Conservation (phyloP, 2,329 filamentous ascomycete species). For the Calonectria ilicicola region DNA sequence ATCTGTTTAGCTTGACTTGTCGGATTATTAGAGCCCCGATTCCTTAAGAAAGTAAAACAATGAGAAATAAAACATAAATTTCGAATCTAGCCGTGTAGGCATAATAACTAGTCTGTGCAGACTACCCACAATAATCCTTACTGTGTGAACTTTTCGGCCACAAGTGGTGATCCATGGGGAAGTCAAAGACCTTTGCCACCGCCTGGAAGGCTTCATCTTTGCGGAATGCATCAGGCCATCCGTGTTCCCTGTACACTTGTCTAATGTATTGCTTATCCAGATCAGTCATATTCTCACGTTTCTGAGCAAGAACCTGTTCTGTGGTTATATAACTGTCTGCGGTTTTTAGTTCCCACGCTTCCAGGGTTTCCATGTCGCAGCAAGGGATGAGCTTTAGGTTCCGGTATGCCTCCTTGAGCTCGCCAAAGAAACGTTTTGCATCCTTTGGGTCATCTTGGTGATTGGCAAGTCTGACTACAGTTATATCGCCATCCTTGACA, state of each 20-base stretch:
- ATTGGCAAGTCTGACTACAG: neutral
- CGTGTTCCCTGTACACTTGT: slow-evolving; percentile 46
- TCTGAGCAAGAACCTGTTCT: slow-evolving; percentile 30
- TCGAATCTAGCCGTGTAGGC: no score
- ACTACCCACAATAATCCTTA: no score
- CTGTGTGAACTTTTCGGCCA: neutral
- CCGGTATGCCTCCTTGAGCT: slow-evolving; percentile 41
- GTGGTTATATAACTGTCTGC: slow-evolving; percentile 15
- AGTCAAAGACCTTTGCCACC: neutral
- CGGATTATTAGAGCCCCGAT: no score
- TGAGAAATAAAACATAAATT: no score
- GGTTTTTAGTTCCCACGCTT: slow-evolving; percentile 12
- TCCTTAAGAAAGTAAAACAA: no score
- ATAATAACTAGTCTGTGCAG: no score
- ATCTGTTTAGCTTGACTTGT: no score
- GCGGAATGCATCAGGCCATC: slow-evolving; percentile 48
- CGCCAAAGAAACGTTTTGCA: slow-evolving; percentile 37
- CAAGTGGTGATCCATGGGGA: neutral
- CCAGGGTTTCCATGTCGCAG: slow-evolving; percentile 15
- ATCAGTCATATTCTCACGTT: slow-evolving; percentile 21
- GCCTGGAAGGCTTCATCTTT: slow-evolving; percentile 37
- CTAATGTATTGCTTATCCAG: slow-evolving; percentile 31
- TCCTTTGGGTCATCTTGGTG: neutral
- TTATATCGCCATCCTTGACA: slow-evolving; percentile 24
- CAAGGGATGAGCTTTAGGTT: slow-evolving; percentile 36